Conservation (phyloP, 208 protist species). For the Leptomonas seymouri region DNA sequence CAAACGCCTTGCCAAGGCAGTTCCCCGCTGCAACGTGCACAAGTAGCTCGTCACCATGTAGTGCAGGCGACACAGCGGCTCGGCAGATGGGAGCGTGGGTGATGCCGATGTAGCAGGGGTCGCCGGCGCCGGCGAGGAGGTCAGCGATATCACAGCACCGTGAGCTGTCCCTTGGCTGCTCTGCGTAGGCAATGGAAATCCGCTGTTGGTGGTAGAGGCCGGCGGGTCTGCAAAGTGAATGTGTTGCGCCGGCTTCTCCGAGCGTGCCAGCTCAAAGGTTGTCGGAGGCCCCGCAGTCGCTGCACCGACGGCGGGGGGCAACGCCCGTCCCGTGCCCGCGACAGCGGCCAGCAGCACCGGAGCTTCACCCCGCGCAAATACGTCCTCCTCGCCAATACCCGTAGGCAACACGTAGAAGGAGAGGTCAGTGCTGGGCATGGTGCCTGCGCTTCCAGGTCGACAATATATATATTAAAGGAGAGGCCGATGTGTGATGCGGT, state of each 20-base stretch:
- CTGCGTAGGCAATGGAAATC: not conserved
- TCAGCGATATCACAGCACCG: not conserved
- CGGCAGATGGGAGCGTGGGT: not conserved
- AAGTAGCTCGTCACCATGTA: constrained; percentile 44
- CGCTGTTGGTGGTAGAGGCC: not conserved
- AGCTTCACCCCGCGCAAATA: constrained; percentile 3
- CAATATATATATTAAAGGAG: too few species aligned
- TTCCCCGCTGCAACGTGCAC: constrained; percentile 35
- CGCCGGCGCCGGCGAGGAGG: not conserved
- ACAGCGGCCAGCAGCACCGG: constrained; percentile 20
- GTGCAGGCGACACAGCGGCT: constrained; percentile 33
- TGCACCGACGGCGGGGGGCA: not conserved
- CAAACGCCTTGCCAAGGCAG: constrained; percentile 8
- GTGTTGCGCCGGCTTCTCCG: not conserved
- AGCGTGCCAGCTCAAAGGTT: not conserved
- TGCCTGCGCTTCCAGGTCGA: not conserved
- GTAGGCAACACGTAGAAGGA: constrained; percentile 30
- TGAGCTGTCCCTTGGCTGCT: not conserved
- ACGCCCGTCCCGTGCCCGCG: not conserved
- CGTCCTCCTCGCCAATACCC: constrained; percentile 20
- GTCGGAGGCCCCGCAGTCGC: not conserved
- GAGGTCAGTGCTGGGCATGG: constrained; percentile 2
- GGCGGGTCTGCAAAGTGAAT: not conserved
- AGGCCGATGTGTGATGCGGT: too few species aligned
- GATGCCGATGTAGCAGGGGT: not conserved